A percentile compares a stretch with the other conserved stretches of the same genome.
phyloP scores from a whole-genome alignment of 2,329 filamentous ascomycete genomes.

The Neobulgaria alba region DNA sequence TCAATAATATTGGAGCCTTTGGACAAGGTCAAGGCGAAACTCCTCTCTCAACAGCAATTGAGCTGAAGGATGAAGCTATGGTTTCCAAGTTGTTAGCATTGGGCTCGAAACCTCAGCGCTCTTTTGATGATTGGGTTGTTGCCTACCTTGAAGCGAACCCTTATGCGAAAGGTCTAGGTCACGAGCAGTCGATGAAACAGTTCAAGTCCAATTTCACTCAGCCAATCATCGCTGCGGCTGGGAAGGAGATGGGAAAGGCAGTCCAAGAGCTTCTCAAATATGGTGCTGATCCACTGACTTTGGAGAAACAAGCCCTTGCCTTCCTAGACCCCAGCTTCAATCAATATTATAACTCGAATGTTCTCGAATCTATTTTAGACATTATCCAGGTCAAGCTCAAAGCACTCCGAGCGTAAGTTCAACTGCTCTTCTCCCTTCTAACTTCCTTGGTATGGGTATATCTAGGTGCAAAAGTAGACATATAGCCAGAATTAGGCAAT shows the following conservation, averaged over 20 bases:
- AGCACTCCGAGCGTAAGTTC: constrained; percentile 34
- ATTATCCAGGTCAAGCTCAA: constrained; percentile 44
- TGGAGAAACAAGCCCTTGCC: constrained; percentile 36
- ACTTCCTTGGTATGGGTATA: too few species aligned
- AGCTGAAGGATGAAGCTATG: constrained; percentile 41
- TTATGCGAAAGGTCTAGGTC: constrained; percentile 27
- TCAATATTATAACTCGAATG: constrained; percentile 22
- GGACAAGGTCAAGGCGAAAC: constrained; percentile 34
- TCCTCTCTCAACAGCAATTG: constrained; percentile 52
- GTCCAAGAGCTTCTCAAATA: constrained; percentile 44
- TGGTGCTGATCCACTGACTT: constrained; percentile 57
- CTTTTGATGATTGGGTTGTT: constrained; percentile 58
- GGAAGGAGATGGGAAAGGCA: constrained; percentile 41
- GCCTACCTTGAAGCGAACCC: constrained; percentile 38
- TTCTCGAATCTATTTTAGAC: constrained; percentile 49
- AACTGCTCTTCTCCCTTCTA: too few species aligned
- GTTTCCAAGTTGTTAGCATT: constrained; percentile 52
- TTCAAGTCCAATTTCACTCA: constrained; percentile 48
- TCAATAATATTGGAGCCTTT: constrained; percentile 51
- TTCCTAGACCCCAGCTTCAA: neutral
- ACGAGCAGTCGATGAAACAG: constrained; percentile 39
- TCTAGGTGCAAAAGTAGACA: too few species aligned
- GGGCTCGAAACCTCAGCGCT: constrained; percentile 51
- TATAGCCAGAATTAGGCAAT: too few species aligned
- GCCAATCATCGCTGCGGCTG: constrained; percentile 55